A percentile compares a stretch with the other conserved stretches of the same genome.
Evolutionary conservation across 2,329 filamentous ascomycete species (phyloP).

Genomic region (Monilinia aucupariae): DNA sequence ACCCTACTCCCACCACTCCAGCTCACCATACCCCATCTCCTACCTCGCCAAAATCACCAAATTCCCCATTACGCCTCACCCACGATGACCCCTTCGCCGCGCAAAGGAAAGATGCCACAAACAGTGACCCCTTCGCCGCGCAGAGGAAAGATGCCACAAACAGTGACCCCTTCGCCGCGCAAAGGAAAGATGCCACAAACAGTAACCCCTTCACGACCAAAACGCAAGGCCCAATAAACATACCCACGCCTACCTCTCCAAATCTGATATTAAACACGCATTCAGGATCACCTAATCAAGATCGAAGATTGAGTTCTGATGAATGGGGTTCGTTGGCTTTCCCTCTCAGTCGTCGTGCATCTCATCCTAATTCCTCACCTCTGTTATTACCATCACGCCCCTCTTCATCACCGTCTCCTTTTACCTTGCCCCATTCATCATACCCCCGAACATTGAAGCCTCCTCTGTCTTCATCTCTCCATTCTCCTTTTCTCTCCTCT

Average conservation of each 20-base stretch:
- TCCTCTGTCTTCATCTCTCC: not conserved
- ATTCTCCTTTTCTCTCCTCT: not conserved
- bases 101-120: slow-evolving; percentile 3
- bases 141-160: slow-evolving; percentile 6
- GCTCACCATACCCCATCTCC: slow-evolving; percentile 4
- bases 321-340: slow-evolving; percentile 17
- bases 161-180: slow-evolving; percentile 3
- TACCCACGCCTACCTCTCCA: not conserved
- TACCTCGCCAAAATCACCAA: not conserved
- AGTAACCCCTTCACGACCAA: not conserved
- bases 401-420: slow-evolving; percentile 8
- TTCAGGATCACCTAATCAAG: slow-evolving; percentile 2
- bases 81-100: slow-evolving; percentile 9
- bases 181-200: slow-evolving; percentile 5
- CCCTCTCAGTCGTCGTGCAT: not conserved
- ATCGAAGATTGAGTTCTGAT: slow-evolving; percentile 17
- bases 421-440: slow-evolving; percentile 6
- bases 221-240: slow-evolving; percentile 2
- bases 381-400: slow-evolving; percentile 1
- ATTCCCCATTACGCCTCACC: not conserved
- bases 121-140: slow-evolving; percentile 1
- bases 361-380: not conserved
- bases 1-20: not conserved
- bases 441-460: not conserved
- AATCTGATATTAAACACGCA: not conserved